Evolutionary conservation across 2,329 filamentous ascomycete genomes (phyloP).

Genomic region (Xylogone sp.): DNA sequence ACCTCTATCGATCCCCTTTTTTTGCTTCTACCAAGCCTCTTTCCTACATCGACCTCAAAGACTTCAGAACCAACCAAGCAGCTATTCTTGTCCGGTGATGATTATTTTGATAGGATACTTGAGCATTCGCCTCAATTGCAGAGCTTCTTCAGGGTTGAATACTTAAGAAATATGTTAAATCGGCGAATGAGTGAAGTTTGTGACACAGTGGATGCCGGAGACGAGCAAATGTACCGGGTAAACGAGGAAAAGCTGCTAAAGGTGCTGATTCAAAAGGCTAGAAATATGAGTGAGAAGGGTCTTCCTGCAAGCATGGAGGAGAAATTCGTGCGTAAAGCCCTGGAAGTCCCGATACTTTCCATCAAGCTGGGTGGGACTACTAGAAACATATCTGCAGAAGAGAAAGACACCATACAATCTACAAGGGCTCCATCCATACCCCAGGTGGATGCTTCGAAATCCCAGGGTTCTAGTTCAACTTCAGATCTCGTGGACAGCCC

Average conservation of each 20-base stretch:
- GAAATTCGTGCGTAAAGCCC: slow-evolving; percentile 69
- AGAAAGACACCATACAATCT: slow-evolving; percentile 14
- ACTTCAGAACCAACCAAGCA: slow-evolving; percentile 48
- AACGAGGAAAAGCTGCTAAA: slow-evolving; percentile 66
- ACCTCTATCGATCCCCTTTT: slow-evolving; percentile 84
- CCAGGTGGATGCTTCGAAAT: slow-evolving; percentile 27
- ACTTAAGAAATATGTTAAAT: slow-evolving; percentile 50
- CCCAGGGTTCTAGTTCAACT: slow-evolving; percentile 24
- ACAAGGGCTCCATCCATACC: slow-evolving; percentile 25
- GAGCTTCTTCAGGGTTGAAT: slow-evolving; percentile 47
- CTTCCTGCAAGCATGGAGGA: slow-evolving; percentile 82
- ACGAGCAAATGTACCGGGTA: slow-evolving; percentile 81
- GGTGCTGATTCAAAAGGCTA: slow-evolving; percentile 68
- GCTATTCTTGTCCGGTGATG: slow-evolving; percentile 66
- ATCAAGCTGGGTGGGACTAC: slow-evolving; percentile 55
- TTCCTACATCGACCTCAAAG: slow-evolving; percentile 38
- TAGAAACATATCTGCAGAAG: slow-evolving; percentile 22
- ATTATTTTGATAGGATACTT: slow-evolving; percentile 64
- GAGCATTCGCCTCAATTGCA: slow-evolving; percentile 54
- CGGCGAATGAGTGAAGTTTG: slow-evolving; percentile 67
- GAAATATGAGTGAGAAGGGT: slow-evolving; percentile 57
- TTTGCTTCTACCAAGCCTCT: slow-evolving; percentile 71
- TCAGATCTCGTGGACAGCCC: slow-evolving; percentile 31
- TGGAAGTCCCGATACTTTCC: slow-evolving; percentile 73
- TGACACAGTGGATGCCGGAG: slow-evolving; percentile 77